Conservation (phyloP, 768 basidiomycete genomes). For the Mrakia hoshinonis region DNA sequence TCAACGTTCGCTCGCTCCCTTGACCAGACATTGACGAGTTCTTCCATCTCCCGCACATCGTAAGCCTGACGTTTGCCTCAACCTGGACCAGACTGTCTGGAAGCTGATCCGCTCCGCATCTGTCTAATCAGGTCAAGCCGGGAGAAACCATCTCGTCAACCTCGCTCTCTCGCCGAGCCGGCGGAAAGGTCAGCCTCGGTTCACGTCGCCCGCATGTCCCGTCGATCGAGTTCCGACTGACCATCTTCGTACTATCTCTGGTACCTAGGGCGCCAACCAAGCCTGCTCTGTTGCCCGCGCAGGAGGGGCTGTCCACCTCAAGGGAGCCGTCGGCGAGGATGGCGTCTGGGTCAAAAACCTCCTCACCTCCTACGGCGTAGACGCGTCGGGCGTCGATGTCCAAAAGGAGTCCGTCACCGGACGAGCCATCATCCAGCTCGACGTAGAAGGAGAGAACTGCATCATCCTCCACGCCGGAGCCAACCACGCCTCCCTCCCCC, state of each 20-base stretch:
- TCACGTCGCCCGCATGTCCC: too few species aligned
- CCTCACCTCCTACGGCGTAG: constrained; percentile 38
- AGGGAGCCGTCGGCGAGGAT: constrained; percentile 26
- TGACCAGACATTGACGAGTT: constrained; percentile 41
- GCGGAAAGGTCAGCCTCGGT: too few species aligned
- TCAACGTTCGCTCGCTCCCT: background rate
- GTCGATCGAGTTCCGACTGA: too few species aligned
- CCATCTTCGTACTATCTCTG: too few species aligned
- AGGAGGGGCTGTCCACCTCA: constrained; percentile 1
- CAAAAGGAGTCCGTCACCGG: constrained; percentile 41
- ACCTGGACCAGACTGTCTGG: constrained; percentile 21
- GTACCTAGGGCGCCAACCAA: constrained; percentile 46
- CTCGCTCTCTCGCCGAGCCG: constrained; percentile 38
- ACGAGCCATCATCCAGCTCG: constrained; percentile 44
- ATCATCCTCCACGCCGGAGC: constrained; percentile 42
- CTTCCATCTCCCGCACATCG: constrained; percentile 37
- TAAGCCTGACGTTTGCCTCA: background rate
- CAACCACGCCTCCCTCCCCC: constrained; percentile 32
- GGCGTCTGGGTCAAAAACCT: constrained; percentile 35
- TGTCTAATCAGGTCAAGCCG: constrained; percentile 16
- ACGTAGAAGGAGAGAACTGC: constrained; percentile 43
- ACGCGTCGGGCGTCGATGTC: constrained; percentile 30
- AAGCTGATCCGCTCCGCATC: constrained; percentile 2
- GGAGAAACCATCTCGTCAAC: constrained; percentile 45
- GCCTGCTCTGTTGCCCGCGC: constrained; percentile 40